Conservation (phyloP, 2,329 filamentous ascomycete genomes). For the Apiospora koreana region DNA sequence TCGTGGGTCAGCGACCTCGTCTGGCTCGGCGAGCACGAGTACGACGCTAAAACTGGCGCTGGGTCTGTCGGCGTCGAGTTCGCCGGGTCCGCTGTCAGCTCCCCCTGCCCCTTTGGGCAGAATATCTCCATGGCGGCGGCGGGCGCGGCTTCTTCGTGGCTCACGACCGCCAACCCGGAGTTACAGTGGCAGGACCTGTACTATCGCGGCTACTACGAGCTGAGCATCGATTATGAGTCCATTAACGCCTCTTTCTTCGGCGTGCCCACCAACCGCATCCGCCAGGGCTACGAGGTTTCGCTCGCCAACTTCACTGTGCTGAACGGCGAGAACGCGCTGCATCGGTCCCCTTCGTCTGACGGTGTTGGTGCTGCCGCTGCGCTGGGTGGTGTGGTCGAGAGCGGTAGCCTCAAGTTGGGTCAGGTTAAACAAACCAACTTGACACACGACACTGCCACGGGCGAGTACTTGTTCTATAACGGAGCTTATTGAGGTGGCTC, state of each 20-base stretch:
- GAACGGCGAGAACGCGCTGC: conserved; percentile 54
- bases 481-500: conserved; percentile 8
- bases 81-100: conserved; percentile 59
- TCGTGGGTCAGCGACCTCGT: conserved; percentile 56
- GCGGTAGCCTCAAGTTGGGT: conserved; percentile 49
- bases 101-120: conserved; percentile 56
- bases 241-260: conserved; percentile 58
- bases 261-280: conserved; percentile 48
- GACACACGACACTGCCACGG: conserved; percentile 56
- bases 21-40: conserved; percentile 46
- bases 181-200: conserved; percentile 66
- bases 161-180: conserved; percentile 52
- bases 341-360: conserved; percentile 18
- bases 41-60: conserved; percentile 44
- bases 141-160: conserved; percentile 42
- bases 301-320: conserved; percentile 64
- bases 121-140: conserved; percentile 54
- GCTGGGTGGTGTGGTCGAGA: conserved; percentile 34
- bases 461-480: conserved; percentile 24
- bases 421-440: conserved; percentile 41
- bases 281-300: conserved; percentile 59
- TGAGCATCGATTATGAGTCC: conserved; percentile 52
- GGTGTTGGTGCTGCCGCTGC: conserved; percentile 20
- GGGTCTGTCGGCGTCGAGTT: conserved; percentile 53
- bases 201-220: conserved; percentile 66